phyloP scores from a whole-genome alignment of 1,139 yeast genomes.

The Lodderomyces pseudojiufengensis region DNA sequence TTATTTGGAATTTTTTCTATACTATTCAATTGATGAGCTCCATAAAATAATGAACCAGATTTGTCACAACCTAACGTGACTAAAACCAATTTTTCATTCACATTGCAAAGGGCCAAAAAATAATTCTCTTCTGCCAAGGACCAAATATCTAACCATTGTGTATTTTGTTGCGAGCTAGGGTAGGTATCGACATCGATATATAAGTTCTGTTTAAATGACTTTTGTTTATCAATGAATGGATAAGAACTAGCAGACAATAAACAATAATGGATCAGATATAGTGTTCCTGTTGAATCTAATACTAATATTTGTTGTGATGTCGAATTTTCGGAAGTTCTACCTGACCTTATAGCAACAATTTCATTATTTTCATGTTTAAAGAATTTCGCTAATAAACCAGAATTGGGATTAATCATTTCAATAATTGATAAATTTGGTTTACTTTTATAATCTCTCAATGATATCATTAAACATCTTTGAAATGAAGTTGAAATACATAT shows the following conservation, averaged over 20 bases:
- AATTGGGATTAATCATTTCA: slow-evolving; percentile 25
- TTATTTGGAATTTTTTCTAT: slow-evolving; percentile 23
- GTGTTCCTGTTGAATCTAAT: slow-evolving; percentile 44
- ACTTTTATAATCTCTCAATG: slow-evolving; percentile 67
- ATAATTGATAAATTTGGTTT: slow-evolving; percentile 45
- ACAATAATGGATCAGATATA: slow-evolving; percentile 32
- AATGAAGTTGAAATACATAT: slow-evolving; percentile 66
- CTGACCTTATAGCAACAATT: slow-evolving; percentile 59
- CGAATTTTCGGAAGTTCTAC: slow-evolving; percentile 48
- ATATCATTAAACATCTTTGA: slow-evolving; percentile 61
- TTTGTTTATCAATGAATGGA: slow-evolving; percentile 26
- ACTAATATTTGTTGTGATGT: slow-evolving; percentile 38
- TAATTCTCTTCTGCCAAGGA: slow-evolving; percentile 27
- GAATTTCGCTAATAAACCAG: slow-evolving; percentile 27
- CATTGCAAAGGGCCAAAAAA: slow-evolving; percentile 33
- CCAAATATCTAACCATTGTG: slow-evolving; percentile 55
- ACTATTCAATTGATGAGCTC: slow-evolving; percentile 49
- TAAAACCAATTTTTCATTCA: slow-evolving; percentile 33
- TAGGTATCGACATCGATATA: slow-evolving; percentile 39
- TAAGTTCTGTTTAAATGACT: slow-evolving; percentile 27
- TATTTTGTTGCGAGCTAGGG: slow-evolving; percentile 30
- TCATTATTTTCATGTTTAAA: slow-evolving; percentile 31
- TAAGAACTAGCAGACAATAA: slow-evolving; percentile 29
- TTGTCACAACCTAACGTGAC: slow-evolving; percentile 54
- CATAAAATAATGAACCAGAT: slow-evolving; percentile 53